Percentiles rank a stretch among this genome's conserved stretches.
These are phyloP conservation scores for Heterobasidion parviporum DNA, from an alignment of 1,284 basidiomycete genomes.

Conservation along the genomic window DNA sequence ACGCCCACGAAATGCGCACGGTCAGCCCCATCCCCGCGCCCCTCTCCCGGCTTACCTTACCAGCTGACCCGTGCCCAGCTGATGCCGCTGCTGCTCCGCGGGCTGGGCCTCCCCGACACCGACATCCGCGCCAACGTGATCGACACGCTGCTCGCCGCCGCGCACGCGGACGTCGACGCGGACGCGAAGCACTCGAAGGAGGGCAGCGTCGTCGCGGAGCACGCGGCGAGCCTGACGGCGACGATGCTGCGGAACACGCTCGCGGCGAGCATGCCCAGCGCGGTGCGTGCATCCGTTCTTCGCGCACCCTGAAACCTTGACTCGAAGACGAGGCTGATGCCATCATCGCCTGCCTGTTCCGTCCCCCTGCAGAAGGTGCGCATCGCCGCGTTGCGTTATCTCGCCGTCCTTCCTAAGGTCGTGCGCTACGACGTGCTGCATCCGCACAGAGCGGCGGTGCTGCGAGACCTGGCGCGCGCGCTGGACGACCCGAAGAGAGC, in stretches of 20 bases:
- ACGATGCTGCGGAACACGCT: constrained; percentile 61
- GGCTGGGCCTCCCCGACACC: constrained; percentile 70
- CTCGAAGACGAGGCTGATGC: background rate
- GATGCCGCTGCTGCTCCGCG: constrained; percentile 82
- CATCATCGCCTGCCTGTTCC: background rate
- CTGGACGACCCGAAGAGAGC: constrained; percentile 80
- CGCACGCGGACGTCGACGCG: constrained; percentile 46
- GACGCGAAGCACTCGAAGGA: constrained; percentile 23
- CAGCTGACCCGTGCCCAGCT: constrained; percentile 42
- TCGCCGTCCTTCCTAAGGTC: constrained; percentile 64
- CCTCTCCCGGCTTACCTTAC: background rate
- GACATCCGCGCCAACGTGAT: constrained; percentile 76
- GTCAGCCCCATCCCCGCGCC: constrained; percentile 30
- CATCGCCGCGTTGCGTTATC: constrained; percentile 64
- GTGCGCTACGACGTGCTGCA: constrained; percentile 78
- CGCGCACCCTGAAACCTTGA: background rate
- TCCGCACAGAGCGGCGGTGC: constrained; percentile 61
- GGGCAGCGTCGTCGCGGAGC: constrained; percentile 48
- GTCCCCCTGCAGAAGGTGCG: constrained; percentile 53
- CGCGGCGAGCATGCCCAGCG: constrained; percentile 39
- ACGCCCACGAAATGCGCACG: constrained; percentile 56
- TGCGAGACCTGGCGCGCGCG: constrained; percentile 65
- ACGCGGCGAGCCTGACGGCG: constrained; percentile 64
- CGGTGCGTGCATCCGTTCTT: constrained; percentile 29
- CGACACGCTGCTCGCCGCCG: constrained; percentile 65